Percentiles rank a stretch among this genome's conserved stretches.
phyloP scores from a whole-genome alignment of 2,329 filamentous ascomycete species.

The Trichoderma atroviride region DNA sequence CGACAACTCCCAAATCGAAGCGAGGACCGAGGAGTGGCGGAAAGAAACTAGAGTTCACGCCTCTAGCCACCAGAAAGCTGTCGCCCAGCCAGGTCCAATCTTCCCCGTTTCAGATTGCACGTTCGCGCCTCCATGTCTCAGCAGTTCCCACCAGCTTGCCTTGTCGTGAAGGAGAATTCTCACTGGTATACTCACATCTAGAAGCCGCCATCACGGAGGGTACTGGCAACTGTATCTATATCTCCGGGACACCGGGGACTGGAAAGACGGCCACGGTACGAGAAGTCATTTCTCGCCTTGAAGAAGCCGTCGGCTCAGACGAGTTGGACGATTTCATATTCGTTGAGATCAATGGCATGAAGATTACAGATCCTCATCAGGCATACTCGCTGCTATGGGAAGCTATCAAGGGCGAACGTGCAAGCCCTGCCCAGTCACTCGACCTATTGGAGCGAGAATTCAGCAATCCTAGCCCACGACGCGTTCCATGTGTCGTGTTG shows the following conservation, averaged over 20 bases:
- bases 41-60: conserved; percentile 92
- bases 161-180: conserved; percentile 90
- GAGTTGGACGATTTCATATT: conserved; percentile 99
- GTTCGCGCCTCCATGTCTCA: conserved; percentile 88
- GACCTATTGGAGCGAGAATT: conserved; percentile 93
- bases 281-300: conserved; percentile 87
- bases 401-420: conserved; percentile 87
- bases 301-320: conserved; percentile 83
- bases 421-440: conserved; percentile 87
- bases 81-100: conserved; percentile 73
- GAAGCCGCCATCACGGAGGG: conserved; percentile 93
- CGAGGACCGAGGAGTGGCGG: conserved; percentile 37
- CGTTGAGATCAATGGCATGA: conserved; percentile 99
- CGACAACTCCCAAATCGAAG: conserved; percentile 39
- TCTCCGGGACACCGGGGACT: conserved; percentile 96
- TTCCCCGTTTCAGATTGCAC: conserved; percentile 89
- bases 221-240: conserved; percentile 95
- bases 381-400: conserved; percentile 96
- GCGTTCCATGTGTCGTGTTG: conserved; percentile 92
- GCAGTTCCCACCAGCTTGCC: conserved; percentile 87
- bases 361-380: conserved; percentile 96
- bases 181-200: conserved; percentile 87
- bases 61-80: conserved; percentile 83
- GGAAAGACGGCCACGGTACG: conserved; percentile 97
- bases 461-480: conserved; percentile 82